Conservation (phyloP, 176 grass and related monocot species). For the Bonia amplexicaulis region DNA sequence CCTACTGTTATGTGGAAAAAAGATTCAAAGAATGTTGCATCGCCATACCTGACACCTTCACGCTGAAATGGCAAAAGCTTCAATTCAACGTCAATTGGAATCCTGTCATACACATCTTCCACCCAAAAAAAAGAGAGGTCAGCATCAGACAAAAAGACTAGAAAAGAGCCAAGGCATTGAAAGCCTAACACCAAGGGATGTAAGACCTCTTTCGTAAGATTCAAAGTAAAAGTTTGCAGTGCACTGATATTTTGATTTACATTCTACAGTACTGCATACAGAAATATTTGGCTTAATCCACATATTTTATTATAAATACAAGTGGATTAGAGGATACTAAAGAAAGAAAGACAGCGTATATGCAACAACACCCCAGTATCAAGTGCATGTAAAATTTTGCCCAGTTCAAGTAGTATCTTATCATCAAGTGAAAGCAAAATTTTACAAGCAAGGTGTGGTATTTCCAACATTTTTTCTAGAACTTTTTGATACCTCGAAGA, state of each 20-base stretch:
- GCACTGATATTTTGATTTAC: neutral
- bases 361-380: neutral
- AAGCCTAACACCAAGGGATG: neutral
- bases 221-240: neutral
- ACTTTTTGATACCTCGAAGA: slow-evolving; percentile 63
- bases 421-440: neutral
- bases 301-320: slow-evolving; percentile 1
- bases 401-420: neutral
- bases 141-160: slow-evolving; percentile 22
- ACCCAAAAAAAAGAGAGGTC: slow-evolving; percentile 36
- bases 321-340: neutral
- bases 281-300: neutral
- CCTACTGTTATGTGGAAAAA: neutral
- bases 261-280: neutral
- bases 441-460: neutral
- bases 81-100: slow-evolving; percentile 61
- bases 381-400: neutral
- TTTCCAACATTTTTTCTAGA: slow-evolving; percentile 1
- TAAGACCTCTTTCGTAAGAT: slow-evolving; percentile 2
- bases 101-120: slow-evolving; percentile 68
- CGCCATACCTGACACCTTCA: slow-evolving; percentile 72
- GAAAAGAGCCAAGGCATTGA: neutral
- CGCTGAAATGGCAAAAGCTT: slow-evolving; percentile 88
- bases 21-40: slow-evolving; percentile 6
- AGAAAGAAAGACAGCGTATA: neutral